Conservation (phyloP, 345 rosid genomes). For the Camelina hispida region DNA sequence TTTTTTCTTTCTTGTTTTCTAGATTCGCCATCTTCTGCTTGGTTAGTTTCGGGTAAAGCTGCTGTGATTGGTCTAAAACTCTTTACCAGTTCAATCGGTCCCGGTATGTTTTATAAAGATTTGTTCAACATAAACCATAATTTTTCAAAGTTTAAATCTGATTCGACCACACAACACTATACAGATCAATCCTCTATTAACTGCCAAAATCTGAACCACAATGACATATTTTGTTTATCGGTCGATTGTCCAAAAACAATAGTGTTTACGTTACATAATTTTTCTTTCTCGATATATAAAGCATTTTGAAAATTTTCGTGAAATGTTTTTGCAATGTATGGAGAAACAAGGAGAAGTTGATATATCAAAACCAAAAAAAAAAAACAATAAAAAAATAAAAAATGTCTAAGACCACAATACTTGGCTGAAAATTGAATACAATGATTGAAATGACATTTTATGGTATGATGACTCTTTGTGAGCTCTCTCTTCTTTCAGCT, state of each 20-base stretch:
- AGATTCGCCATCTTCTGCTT: not conserved
- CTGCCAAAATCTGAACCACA: not conserved
- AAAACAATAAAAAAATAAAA: not conserved
- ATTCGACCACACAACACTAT: no score
- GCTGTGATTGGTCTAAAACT: not conserved
- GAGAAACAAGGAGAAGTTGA: conserved; percentile 20
- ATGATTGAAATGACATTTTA: conserved; percentile 16
- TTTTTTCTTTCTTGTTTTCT: no score
- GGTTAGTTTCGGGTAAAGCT: not conserved
- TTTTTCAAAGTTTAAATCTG: not conserved
- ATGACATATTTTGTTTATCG: not conserved
- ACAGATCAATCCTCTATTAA: not conserved
- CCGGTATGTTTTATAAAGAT: not conserved
- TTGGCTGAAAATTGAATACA: conserved; percentile 33
- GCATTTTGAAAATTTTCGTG: not conserved
- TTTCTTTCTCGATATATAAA: no score
- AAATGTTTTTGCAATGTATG: not conserved
- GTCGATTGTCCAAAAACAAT: not conserved
- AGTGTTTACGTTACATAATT: not conserved
- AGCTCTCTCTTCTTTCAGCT: conserved; percentile 8
- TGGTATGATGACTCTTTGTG: conserved; percentile 21
- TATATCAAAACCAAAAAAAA: not conserved
- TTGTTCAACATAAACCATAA: not conserved
- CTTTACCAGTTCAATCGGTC: not conserved
- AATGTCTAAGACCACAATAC: conserved; percentile 15